These are phyloP conservation scores for Benincasa hispida DNA, from an alignment of 306 rosid genomes.

Conservation along the genomic window DNA sequence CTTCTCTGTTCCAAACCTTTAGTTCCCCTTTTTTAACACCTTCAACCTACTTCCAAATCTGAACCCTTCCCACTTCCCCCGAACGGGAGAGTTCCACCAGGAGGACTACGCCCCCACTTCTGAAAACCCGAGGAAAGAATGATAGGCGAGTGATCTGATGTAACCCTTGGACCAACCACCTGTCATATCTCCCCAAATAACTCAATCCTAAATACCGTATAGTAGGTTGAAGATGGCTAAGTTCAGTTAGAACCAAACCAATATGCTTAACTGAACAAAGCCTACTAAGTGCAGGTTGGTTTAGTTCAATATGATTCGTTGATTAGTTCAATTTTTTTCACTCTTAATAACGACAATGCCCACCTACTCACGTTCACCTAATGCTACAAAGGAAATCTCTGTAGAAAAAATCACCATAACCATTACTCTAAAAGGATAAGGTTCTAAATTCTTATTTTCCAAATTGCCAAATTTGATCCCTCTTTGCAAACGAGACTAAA, in stretches of 20 bases:
- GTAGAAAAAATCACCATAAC: background rate
- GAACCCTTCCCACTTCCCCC: no score
- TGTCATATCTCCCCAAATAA: no score
- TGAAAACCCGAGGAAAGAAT: no score
- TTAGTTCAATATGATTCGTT: background rate
- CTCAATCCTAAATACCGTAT: no score
- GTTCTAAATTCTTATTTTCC: background rate
- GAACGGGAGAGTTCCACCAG: no score
- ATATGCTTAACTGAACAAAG: background rate
- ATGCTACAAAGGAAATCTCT: background rate
- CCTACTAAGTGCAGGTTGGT: background rate
- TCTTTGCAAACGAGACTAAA: background rate
- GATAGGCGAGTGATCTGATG: no score
- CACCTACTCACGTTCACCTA: background rate
- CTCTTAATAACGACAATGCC: no score
- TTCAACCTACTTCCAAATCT: no score
- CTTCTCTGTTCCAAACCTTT: no score
- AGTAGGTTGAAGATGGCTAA: background rate
- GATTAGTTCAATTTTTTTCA: background rate
- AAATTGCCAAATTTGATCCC: background rate
- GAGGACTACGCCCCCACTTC: no score
- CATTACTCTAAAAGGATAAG: background rate
- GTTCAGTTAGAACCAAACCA: background rate
- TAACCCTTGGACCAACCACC: no score
- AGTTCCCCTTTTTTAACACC: no score